Evolutionary conservation across 2,329 filamentous ascomycete species (phyloP).

Genomic region (Neonectria hederae): DNA sequence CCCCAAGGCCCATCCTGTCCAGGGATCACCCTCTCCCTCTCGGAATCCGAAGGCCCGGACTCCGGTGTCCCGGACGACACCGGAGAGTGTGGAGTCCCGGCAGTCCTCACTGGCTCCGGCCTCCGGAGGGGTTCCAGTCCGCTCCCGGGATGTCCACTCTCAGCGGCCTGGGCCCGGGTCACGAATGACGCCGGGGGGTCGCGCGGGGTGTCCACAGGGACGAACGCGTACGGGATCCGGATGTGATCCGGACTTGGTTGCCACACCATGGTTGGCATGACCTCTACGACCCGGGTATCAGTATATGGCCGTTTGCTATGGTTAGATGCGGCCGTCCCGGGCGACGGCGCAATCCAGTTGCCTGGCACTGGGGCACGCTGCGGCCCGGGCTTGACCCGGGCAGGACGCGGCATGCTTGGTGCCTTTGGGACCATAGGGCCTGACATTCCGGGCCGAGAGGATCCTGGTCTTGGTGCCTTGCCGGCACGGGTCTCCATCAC

Average conservation of each 20-base stretch:
- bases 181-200: not conserved
- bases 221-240: not conserved
- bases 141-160: not conserved
- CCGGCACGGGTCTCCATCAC: not conserved
- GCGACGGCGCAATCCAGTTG: not conserved
- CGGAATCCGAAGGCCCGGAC: not conserved
- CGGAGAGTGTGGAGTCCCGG: not conserved
- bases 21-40: too few relatives aligned
- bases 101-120: not conserved
- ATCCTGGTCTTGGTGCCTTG: not conserved
- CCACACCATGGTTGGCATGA: not conserved
- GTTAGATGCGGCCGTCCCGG: not conserved
- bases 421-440: not conserved
- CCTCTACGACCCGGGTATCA: not conserved
- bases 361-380: not conserved
- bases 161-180: not conserved
- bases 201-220: not conserved
- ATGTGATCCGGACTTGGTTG: not conserved
- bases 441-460: not conserved
- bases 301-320: not conserved
- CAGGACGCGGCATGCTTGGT: not conserved
- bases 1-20: too few relatives aligned
- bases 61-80: not conserved
- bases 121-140: not conserved
- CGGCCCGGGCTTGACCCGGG: not conserved